A percentile compares a stretch with the other conserved stretches of the same genome.
phyloP scores from a whole-genome alignment of 208 protist genomes.

The Tetramitus jugosus region DNA sequence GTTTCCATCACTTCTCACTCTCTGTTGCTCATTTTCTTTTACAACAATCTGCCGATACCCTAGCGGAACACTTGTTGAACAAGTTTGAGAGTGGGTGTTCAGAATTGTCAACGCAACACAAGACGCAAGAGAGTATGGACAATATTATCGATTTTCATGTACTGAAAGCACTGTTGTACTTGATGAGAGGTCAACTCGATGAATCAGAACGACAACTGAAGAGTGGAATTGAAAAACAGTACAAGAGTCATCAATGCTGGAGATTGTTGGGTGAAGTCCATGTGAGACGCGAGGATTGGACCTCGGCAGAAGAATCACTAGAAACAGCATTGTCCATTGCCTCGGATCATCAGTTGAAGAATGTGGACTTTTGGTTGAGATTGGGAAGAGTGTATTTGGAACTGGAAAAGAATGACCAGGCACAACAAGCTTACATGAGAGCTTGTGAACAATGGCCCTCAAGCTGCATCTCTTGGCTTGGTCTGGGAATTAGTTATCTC shows the following conservation, averaged over 20 bases:
- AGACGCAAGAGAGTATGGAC: not conserved
- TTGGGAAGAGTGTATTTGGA: conserved; percentile 65
- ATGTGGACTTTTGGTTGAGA: too few species aligned
- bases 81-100: not conserved
- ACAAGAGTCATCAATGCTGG: conserved; percentile 47
- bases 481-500: conserved; percentile 68
- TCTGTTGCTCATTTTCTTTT: conserved; percentile 4
- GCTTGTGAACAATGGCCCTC: conserved; percentile 61
- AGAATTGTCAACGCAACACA: too few species aligned
- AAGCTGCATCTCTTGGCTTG: conserved; percentile 69
- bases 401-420: conserved; percentile 57
- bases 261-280: conserved; percentile 30
- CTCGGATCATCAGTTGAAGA: not conserved
- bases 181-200: conserved; percentile 56
- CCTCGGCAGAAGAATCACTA: conserved; percentile 30
- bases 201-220: conserved; percentile 51
- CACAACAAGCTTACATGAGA: conserved; percentile 58
- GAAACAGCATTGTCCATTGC: conserved; percentile 29
- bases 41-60: not conserved
- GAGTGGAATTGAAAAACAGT: conserved; percentile 42
- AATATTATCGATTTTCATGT: too few species aligned
- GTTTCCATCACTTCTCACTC: too few species aligned
- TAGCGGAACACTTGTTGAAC: not conserved
- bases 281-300: not conserved
- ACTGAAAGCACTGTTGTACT: conserved; percentile 60